These are phyloP conservation scores for Tylopilus rubrobrunneus DNA, from an alignment of 768 basidiomycete genomes.

Conservation along the genomic window DNA sequence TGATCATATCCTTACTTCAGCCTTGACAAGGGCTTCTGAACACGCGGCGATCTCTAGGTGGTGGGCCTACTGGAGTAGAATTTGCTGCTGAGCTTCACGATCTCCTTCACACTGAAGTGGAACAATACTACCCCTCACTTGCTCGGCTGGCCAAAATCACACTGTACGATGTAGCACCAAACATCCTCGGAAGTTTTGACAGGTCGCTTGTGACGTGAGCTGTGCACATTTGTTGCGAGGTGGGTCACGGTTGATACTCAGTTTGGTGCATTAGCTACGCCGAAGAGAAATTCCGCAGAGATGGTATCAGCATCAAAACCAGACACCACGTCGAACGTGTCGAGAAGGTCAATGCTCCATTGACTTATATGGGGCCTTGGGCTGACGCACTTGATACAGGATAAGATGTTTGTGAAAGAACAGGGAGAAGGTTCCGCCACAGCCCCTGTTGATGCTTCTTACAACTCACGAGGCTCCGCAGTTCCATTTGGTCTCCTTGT, in stretches of 20 bases:
- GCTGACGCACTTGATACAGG: conserved; percentile 35
- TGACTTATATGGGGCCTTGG: conserved; percentile 7
- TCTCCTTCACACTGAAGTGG: conserved; percentile 64
- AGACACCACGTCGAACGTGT: conserved; percentile 72
- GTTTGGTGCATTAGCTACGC: conserved; percentile 46
- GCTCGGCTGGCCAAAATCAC: conserved; percentile 66
- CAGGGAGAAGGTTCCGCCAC: conserved; percentile 56
- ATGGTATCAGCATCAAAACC: conserved; percentile 70
- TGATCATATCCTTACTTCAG: conserved; percentile 4
- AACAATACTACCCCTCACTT: conserved; percentile 57
- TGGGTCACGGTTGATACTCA: neutral
- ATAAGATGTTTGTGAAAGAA: conserved; percentile 66
- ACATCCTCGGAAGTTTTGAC: conserved; percentile 75
- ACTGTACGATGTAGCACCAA: conserved; percentile 77
- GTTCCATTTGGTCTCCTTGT: conserved; percentile 81
- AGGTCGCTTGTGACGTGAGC: conserved; percentile 53
- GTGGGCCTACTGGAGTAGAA: conserved; percentile 77
- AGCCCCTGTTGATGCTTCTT: conserved; percentile 4
- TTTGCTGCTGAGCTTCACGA: conserved; percentile 83
- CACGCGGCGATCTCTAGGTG: conserved; percentile 39
- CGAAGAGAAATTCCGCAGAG: conserved; percentile 64
- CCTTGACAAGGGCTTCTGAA: conserved; percentile 4
- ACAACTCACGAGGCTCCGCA: conserved; percentile 25
- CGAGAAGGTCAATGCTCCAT: conserved; percentile 41
- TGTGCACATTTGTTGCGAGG: conserved; percentile 9